A percentile compares a stretch with the other conserved stretches of the same genome.
These are phyloP conservation scores for Candida railenensis DNA, from an alignment of 805 yeast species.

Conservation along the genomic window DNA sequence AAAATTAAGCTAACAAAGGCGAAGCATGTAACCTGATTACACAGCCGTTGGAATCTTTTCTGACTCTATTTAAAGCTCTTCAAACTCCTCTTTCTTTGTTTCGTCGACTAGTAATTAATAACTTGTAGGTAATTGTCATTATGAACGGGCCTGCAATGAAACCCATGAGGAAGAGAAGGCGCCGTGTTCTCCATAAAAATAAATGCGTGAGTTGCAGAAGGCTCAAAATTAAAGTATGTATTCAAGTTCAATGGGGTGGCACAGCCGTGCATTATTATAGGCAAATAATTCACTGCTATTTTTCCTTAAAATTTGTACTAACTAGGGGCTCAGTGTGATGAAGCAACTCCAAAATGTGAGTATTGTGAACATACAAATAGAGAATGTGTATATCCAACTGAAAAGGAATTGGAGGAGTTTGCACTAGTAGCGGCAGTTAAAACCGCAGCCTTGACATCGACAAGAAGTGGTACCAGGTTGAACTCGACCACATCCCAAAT, in stretches of 20 bases:
- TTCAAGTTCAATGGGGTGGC: neutral
- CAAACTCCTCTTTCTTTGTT: no score
- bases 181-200: conserved; percentile 6
- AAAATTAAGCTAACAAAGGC: no score
- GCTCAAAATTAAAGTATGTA: conserved; percentile 29
- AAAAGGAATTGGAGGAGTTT: neutral
- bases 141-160: neutral
- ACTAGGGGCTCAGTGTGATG: conserved; percentile 18
- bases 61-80: no score
- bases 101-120: no score
- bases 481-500: conserved; percentile 15
- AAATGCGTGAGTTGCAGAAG: conserved; percentile 32
- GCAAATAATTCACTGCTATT: no score
- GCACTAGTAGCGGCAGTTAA: neutral
- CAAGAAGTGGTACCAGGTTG: neutral
- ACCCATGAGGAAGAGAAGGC: neutral
- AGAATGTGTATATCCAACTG: conserved; percentile 17
- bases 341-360: conserved; percentile 24
- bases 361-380: conserved; percentile 23
- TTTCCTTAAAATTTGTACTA: neutral
- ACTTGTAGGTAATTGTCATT: no score
- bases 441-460: neutral
- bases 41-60: no score
- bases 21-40: no score
- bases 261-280: neutral